These are phyloP conservation scores for Turritis glabra DNA, from an alignment of 345 rosid species.

Conservation along the genomic window DNA sequence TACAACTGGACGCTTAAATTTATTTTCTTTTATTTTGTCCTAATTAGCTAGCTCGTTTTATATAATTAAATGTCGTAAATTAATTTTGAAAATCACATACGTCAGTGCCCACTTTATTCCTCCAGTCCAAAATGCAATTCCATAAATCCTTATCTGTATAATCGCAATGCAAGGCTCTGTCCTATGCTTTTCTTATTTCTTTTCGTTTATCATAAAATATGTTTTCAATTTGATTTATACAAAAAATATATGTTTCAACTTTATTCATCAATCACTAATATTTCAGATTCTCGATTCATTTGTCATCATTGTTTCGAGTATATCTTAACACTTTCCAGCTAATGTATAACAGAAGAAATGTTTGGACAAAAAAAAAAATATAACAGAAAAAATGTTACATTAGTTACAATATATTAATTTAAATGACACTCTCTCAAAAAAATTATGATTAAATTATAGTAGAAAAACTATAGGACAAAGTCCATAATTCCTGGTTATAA, in stretches of 20 bases:
- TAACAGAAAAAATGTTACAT: not conserved
- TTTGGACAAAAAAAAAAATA: too few species aligned
- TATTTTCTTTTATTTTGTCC: not conserved
- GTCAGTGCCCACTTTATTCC: constrained; percentile 22
- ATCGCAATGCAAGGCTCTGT: constrained; percentile 7
- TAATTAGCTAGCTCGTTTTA: not conserved
- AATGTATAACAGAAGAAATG: not conserved
- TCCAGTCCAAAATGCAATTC: not conserved
- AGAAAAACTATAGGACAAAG: not conserved
- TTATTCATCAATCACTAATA: not conserved
- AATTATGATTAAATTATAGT: not conserved
- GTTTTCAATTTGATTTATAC: too few species aligned
- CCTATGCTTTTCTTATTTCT: not conserved
- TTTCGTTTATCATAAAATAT: not conserved
- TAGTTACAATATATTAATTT: too few species aligned
- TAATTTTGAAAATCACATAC: constrained; percentile 10
- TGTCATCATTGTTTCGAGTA: not conserved
- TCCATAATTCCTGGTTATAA: not conserved
- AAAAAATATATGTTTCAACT: too few species aligned
- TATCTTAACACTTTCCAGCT: not conserved
- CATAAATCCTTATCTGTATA: not conserved
- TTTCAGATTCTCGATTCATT: not conserved
- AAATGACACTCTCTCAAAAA: too few species aligned
- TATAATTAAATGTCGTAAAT: not conserved
- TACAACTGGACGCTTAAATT: not conserved